Evolutionary conservation across 2,329 filamentous ascomycete genomes (phyloP).

Genomic region (Colletotrichum trifolii): DNA sequence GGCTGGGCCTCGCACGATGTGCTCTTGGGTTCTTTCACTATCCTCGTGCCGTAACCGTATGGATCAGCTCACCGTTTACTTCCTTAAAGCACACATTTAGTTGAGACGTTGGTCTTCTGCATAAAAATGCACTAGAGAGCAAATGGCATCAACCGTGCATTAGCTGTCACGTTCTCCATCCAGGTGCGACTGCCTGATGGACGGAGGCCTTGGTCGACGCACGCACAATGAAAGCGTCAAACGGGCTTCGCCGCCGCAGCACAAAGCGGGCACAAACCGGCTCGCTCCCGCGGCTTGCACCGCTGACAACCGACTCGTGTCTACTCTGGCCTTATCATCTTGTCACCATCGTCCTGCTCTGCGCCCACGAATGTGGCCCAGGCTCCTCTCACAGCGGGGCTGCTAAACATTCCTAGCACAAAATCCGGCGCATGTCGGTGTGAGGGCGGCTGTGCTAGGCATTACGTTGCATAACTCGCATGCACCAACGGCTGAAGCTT

Average conservation of each 20-base stretch:
- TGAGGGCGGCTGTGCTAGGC: conserved; percentile 31
- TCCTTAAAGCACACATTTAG: conserved; percentile 18
- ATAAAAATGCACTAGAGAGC: conserved; percentile 29
- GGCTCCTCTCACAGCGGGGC: conserved; percentile 15
- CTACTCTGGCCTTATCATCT: conserved; percentile 28
- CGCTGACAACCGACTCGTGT: conserved; percentile 25
- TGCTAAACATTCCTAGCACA: conserved; percentile 26
- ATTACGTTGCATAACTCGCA: conserved; percentile 36
- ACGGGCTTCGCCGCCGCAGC: conserved; percentile 31
- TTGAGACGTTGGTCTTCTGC: conserved; percentile 35
- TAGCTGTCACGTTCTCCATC: conserved; percentile 28
- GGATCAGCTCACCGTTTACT: conserved; percentile 7
- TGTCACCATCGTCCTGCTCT: conserved; percentile 24
- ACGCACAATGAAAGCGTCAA: conserved; percentile 27
- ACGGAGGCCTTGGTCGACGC: not conserved
- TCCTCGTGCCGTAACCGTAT: conserved; percentile 10
- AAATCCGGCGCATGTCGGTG: conserved; percentile 25
- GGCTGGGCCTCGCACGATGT: no score
- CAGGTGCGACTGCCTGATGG: conserved; percentile 26
- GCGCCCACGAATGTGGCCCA: conserved; percentile 14
- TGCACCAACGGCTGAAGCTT: conserved; percentile 27
- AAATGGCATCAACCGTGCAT: conserved; percentile 27
- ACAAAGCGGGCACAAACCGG: conserved; percentile 34
- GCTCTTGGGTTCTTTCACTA: not conserved
- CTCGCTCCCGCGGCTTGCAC: conserved; percentile 31